Percentiles rank a stretch among this genome's conserved stretches.
Conservation (phyloP, 371 early-diverging fungal genomes). For the Mortierella sp. region DNA sequence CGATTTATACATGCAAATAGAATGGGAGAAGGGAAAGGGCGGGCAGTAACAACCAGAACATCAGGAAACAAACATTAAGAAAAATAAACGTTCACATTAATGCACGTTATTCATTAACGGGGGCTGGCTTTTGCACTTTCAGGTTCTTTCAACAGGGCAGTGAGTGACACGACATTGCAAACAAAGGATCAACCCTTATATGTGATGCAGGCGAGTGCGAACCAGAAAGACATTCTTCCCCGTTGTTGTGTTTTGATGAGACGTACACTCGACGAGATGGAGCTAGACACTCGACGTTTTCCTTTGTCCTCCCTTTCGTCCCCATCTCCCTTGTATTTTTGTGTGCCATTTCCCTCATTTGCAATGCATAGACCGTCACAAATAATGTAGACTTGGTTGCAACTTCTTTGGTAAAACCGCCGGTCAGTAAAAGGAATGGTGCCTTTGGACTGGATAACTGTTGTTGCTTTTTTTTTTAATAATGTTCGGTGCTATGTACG, state of each 20-base stretch:
- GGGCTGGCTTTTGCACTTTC: background rate
- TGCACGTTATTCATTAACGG: background rate
- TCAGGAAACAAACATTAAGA: background rate
- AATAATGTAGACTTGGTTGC: background rate
- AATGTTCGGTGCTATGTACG: background rate
- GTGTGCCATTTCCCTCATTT: background rate
- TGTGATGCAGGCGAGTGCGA: background rate
- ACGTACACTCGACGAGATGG: background rate
- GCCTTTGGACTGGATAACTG: background rate
- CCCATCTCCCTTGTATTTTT: no score
- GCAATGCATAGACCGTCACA: background rate
- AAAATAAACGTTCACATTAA: background rate
- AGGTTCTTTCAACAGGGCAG: background rate
- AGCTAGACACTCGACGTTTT: background rate
- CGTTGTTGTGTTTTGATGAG: background rate
- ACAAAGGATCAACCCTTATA: no score
- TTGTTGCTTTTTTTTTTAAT: background rate
- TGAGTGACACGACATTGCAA: no score
- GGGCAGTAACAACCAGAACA: background rate
- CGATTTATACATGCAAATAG: background rate
- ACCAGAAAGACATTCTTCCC: background rate
- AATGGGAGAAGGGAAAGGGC: background rate
- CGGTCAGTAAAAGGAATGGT: background rate
- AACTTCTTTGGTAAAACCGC: background rate
- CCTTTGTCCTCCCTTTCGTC: background rate